These are phyloP conservation scores for Verticillium zaregamsianum DNA, from an alignment of 2,329 filamentous ascomycete genomes.

Conservation along the genomic window DNA sequence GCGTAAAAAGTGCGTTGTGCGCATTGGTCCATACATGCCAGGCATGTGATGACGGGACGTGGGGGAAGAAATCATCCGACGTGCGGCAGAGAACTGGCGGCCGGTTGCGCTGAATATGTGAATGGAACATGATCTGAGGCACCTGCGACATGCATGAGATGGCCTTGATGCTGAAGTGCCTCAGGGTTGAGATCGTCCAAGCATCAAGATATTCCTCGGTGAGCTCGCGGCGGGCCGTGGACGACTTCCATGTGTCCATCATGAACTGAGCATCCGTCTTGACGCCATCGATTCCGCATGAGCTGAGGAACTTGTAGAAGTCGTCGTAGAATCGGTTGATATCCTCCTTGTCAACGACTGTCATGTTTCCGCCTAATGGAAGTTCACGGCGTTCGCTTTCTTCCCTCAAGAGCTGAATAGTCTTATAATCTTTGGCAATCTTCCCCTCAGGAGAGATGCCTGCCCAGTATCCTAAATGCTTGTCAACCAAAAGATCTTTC, in stretches of 20 bases:
- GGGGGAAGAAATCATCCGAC: conserved; percentile 88
- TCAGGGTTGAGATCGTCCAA: conserved; percentile 74
- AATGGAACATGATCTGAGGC: conserved; percentile 81
- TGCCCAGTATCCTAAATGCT: conserved; percentile 74
- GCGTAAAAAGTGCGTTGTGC: conserved; percentile 78
- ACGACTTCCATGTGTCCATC: conserved; percentile 68
- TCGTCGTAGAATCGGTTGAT: conserved; percentile 78
- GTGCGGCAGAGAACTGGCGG: conserved; percentile 76
- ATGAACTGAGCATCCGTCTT: conserved; percentile 95
- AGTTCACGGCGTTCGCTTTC: conserved; percentile 41
- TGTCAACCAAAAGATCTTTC: background rate
- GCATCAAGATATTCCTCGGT: conserved; percentile 77
- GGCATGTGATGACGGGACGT: conserved; percentile 73
- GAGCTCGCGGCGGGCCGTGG: conserved; percentile 66
- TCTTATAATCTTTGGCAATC: conserved; percentile 76
- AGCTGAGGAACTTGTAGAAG: conserved; percentile 79
- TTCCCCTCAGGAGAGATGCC: conserved; percentile 72
- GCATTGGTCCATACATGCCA: conserved; percentile 97
- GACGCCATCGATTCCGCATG: conserved; percentile 74
- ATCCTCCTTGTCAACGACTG: conserved; percentile 70
- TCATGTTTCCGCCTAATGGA: conserved; percentile 60
- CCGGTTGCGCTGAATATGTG: conserved; percentile 72
- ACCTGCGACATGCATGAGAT: conserved; percentile 96
- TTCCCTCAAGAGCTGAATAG: conserved; percentile 52
- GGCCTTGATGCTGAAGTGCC: conserved; percentile 70